A percentile compares a stretch with the other conserved stretches of the same genome.
These are phyloP conservation scores for Dioscorea cayenensis DNA, from an alignment of 116 monocot genomes.

Conservation along the genomic window DNA sequence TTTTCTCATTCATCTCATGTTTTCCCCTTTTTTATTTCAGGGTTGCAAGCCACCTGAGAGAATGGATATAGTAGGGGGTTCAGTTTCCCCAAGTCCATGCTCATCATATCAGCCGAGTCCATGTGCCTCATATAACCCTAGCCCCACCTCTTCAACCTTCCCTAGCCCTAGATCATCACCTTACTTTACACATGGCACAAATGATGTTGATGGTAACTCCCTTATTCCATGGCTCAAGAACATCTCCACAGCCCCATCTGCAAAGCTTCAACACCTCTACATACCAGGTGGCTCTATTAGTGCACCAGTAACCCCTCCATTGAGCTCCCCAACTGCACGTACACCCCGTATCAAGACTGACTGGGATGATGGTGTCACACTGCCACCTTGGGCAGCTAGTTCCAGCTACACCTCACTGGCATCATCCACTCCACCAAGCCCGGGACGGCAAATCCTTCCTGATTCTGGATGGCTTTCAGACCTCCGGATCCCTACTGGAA, in stretches of 20 bases:
- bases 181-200: slow-evolving; percentile 31
- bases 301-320: slow-evolving; percentile 72
- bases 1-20: background rate
- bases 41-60: slow-evolving; percentile 52
- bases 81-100: slow-evolving; percentile 48
- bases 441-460: slow-evolving; percentile 18
- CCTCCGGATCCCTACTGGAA: slow-evolving; percentile 24
- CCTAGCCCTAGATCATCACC: slow-evolving; percentile 70
- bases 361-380: slow-evolving; percentile 36
- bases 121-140: slow-evolving; percentile 47
- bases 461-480: slow-evolving; percentile 36
- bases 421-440: slow-evolving; percentile 54
- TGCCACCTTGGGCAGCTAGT: slow-evolving; percentile 30
- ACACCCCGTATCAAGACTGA: slow-evolving; percentile 43
- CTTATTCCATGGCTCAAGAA: slow-evolving; percentile 85
- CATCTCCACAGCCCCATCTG: slow-evolving; percentile 42
- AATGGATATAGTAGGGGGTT: slow-evolving; percentile 35
- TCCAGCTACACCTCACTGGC: slow-evolving; percentile 21
- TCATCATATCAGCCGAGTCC: slow-evolving; percentile 64
- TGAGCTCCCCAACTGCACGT: slow-evolving; percentile 59
- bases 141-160: slow-evolving; percentile 74
- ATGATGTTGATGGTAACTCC: slow-evolving; percentile 38
- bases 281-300: slow-evolving; percentile 50
- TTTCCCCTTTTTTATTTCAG: slow-evolving; percentile 19
- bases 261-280: slow-evolving; percentile 23